These are phyloP conservation scores for Aspergillus amoenus DNA, from an alignment of 2,329 filamentous ascomycete genomes.

Conservation along the genomic window DNA sequence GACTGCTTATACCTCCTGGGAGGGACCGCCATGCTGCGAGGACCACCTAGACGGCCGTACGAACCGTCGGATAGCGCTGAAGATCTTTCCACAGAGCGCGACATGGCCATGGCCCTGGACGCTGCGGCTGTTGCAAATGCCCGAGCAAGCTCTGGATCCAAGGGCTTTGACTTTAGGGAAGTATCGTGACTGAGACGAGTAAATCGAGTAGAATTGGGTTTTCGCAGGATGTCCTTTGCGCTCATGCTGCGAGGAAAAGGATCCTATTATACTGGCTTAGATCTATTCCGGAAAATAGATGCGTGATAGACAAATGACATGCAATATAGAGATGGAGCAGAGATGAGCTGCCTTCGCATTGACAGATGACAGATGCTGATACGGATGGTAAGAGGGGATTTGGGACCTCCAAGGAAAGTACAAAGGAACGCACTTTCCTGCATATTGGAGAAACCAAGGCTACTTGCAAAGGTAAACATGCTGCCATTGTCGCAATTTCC, in stretches of 20 bases:
- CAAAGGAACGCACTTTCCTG: neutral
- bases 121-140: constrained; percentile 43
- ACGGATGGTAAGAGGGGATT: neutral
- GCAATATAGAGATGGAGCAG: neutral
- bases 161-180: constrained; percentile 22
- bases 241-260: constrained; percentile 11
- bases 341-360: neutral
- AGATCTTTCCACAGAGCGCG: constrained; percentile 31
- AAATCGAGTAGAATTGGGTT: constrained; percentile 41
- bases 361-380: neutral
- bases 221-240: constrained; percentile 32
- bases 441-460: neutral
- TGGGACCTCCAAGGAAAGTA: neutral
- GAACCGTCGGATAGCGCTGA: constrained; percentile 27
- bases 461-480: neutral
- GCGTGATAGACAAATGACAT: constrained; percentile 7
- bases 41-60: constrained; percentile 31
- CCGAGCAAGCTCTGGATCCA: constrained; percentile 31
- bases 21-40: constrained; percentile 26
- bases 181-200: constrained; percentile 30
- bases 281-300: constrained; percentile 14
- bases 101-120: constrained; percentile 47
- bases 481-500: neutral
- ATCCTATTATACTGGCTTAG: constrained; percentile 7
- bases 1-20: constrained; percentile 22